Percentiles rank a stretch among this genome's conserved stretches.
These are phyloP conservation scores for Phytophthora meadii DNA, from an alignment of 352 stramenopile genomes.

Conservation along the genomic window DNA sequence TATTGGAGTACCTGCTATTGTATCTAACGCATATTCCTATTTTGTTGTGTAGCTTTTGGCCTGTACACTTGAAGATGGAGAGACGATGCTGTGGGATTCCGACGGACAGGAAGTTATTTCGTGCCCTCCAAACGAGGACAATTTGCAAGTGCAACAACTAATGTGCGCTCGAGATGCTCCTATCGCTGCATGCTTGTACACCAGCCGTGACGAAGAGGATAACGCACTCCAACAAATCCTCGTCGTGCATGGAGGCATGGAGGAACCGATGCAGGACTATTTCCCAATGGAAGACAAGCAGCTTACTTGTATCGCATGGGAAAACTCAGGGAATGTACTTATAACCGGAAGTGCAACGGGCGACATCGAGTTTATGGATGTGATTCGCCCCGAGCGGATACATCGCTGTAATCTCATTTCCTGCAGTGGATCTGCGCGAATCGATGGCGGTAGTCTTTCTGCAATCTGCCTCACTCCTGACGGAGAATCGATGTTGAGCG, in stretches of 20 bases:
- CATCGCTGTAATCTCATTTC: conserved; percentile 37
- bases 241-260: conserved; percentile 41
- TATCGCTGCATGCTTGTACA: conserved; percentile 41
- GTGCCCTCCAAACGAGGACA: conserved; percentile 29
- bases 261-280: conserved; percentile 46
- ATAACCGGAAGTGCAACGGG: conserved; percentile 36
- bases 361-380: conserved; percentile 46
- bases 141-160: conserved; percentile 34
- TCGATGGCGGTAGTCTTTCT: conserved; percentile 16
- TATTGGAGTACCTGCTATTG: background rate
- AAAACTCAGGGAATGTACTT: conserved; percentile 31
- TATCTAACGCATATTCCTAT: conserved; percentile 7
- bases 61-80: conserved; percentile 38
- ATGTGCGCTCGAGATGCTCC: conserved; percentile 44
- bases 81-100: conserved; percentile 40
- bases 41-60: conserved; percentile 31
- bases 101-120: conserved; percentile 38
- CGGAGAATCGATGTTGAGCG: conserved; percentile 39
- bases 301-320: conserved; percentile 47
- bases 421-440: conserved; percentile 15
- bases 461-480: conserved; percentile 49
- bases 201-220: conserved; percentile 32
- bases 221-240: conserved; percentile 41
- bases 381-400: conserved; percentile 36
- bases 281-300: conserved; percentile 44